A percentile compares a stretch with the other conserved stretches of the same genome.
Conservation (phyloP, 345 rosid genomes). For the Hibiscus tridactylites region DNA sequence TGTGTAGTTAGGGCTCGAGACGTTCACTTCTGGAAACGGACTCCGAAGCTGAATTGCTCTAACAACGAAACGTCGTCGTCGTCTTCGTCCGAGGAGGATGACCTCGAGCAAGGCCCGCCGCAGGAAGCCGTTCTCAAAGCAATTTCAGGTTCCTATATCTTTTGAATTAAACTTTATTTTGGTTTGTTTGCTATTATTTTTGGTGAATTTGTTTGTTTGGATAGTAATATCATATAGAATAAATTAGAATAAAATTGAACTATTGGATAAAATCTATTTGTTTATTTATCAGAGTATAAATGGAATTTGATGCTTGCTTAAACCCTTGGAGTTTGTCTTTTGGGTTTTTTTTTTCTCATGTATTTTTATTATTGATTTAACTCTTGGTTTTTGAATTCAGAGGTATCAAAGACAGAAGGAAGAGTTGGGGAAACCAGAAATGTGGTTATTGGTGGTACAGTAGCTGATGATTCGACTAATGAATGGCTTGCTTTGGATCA, state of each 20-base stretch:
- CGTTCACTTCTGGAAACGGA: not conserved
- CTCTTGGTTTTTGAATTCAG: conserved; percentile 27
- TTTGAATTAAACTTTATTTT: not conserved
- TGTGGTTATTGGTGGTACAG: conserved; percentile 89
- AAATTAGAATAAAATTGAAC: not conserved
- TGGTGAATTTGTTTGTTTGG: not conserved
- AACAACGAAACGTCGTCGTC: conserved; percentile 6
- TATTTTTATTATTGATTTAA: not conserved
- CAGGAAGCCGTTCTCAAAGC: conserved; percentile 96
- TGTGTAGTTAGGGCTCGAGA: conserved; percentile 3
- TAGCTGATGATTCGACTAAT: conserved; percentile 72
- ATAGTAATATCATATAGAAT: not conserved
- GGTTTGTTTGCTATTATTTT: not conserved
- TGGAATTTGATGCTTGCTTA: not conserved
- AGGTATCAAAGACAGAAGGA: conserved; percentile 89
- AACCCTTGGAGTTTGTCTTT: not conserved
- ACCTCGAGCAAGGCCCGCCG: conserved; percentile 43
- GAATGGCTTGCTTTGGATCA: conserved; percentile 93
- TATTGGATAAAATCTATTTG: no score
- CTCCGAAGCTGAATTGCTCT: conserved; percentile 22
- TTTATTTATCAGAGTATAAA: not conserved
- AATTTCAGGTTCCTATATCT: conserved; percentile 57
- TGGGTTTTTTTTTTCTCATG: not conserved
- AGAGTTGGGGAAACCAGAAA: conserved; percentile 94
- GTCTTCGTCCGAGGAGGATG: conserved; percentile 12